Conservation (phyloP, 2,329 filamentous ascomycete genomes). For the Sclerotiophoma versabilis region DNA sequence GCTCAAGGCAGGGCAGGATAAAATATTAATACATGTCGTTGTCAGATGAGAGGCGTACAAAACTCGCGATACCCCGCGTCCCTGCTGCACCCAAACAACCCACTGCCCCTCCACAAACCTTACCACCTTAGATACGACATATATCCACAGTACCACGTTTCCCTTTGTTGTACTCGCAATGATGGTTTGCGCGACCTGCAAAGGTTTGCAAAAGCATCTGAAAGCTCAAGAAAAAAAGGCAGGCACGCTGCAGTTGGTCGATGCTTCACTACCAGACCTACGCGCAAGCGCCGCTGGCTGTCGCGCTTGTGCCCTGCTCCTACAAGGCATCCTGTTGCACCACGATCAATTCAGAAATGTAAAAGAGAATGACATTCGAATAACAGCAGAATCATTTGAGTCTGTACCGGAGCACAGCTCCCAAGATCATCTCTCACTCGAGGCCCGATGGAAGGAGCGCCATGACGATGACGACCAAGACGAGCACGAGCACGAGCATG, state of each 20-base stretch:
- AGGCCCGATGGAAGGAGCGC: constrained; percentile 40
- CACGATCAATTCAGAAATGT: constrained; percentile 38
- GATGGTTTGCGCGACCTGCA: constrained; percentile 38
- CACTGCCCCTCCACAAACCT: constrained; percentile 5
- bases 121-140: neutral
- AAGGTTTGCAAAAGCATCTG: constrained; percentile 43
- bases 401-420: constrained; percentile 17
- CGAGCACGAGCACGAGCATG: constrained; percentile 29
- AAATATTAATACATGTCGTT: constrained; percentile 13
- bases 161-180: constrained; percentile 2
- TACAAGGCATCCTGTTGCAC: constrained; percentile 44
- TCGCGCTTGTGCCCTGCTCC: constrained; percentile 42
- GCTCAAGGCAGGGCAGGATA: constrained; percentile 7
- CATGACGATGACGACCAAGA: constrained; percentile 25
- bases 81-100: constrained; percentile 8
- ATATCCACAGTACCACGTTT: neutral
- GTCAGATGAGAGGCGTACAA: constrained; percentile 14
- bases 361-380: constrained; percentile 32
- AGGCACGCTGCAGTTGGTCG: constrained; percentile 33
- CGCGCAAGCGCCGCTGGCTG: constrained; percentile 40
- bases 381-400: constrained; percentile 41
- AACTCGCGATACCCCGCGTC: constrained; percentile 13
- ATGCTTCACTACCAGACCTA: constrained; percentile 39
- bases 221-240: constrained; percentile 23
- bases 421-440: constrained; percentile 46